phyloP scores from a whole-genome alignment of 164 flowering plant species.

The Annona cherimola region DNA sequence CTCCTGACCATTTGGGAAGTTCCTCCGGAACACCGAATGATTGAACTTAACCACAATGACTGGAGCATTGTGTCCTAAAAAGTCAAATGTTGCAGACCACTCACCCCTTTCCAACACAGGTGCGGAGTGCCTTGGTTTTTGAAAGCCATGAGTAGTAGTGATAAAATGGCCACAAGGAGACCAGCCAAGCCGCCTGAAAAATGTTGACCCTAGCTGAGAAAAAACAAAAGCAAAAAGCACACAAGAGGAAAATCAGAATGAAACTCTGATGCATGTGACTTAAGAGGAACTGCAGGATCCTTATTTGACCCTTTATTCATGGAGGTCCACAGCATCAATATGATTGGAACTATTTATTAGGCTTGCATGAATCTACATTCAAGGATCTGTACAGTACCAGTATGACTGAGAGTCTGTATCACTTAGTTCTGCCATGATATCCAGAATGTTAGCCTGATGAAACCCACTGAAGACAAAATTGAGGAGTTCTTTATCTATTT shows the following conservation, averaged over 20 bases:
- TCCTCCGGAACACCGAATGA: slow-evolving; percentile 91
- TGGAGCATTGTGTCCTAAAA: slow-evolving; percentile 99
- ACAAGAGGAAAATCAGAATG: not conserved
- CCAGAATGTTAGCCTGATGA: not conserved
- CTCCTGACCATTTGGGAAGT: slow-evolving; percentile 46
- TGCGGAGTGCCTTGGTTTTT: slow-evolving; percentile 98
- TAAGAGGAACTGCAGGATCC: slow-evolving; percentile 1
- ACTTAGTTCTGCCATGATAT: not conserved
- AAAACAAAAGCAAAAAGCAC: not conserved
- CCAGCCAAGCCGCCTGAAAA: slow-evolving; percentile 99
- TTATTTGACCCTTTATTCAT: not conserved
- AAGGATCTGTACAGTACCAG: not conserved
- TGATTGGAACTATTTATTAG: not conserved
- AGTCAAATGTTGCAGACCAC: slow-evolving; percentile 98
- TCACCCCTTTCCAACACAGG: slow-evolving; percentile 99
- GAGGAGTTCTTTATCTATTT: not conserved
- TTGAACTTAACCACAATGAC: slow-evolving; percentile 90
- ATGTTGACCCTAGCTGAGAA: slow-evolving; percentile 96
- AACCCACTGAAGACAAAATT: not conserved
- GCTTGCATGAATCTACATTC: not conserved
- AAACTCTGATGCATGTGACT: not conserved
- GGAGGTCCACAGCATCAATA: not conserved
- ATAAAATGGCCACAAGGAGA: slow-evolving; percentile 99
- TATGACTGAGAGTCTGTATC: not conserved
- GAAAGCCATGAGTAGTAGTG: slow-evolving; percentile 98